Evolutionary conservation across 352 stramenopile species (phyloP).

Genomic region (Thalassiosira livingstoniorum): DNA sequence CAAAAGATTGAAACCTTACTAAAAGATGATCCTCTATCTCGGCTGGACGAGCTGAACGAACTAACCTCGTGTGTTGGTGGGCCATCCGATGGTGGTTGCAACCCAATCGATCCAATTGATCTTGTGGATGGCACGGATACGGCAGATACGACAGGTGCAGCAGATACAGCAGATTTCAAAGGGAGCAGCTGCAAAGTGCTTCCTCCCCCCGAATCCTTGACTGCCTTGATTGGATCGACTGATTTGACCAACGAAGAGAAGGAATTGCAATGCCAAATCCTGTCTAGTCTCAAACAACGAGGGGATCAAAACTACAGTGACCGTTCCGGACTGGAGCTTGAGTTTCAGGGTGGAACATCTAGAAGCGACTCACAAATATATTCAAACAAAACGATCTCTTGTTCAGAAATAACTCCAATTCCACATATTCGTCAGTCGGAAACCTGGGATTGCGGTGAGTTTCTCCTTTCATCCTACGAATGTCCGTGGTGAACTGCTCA

Average conservation of each 20-base stretch:
- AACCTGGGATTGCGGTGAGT: constrained; percentile 79
- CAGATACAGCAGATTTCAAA: not conserved
- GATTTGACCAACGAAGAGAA: too few species aligned
- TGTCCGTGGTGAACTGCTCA: too few species aligned
- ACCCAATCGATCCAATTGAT: not conserved
- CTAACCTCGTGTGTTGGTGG: not conserved
- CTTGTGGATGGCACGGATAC: not conserved
- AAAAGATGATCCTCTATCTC: not conserved
- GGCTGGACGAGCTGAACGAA: not conserved
- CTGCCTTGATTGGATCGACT: too few species aligned
- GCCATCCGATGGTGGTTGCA: not conserved
- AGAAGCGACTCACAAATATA: not conserved
- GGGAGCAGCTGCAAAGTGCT: not conserved
- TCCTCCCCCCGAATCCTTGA: not conserved
- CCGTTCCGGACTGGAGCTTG: not conserved
- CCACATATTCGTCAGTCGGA: constrained; percentile 67
- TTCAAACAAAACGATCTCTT: not conserved
- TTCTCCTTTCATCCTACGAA: constrained; percentile 1
- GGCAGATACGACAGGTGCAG: not conserved
- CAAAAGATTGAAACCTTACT: not conserved
- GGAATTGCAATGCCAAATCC: not conserved
- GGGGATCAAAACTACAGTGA: not conserved
- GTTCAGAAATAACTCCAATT: constrained; percentile 26
- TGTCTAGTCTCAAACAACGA: not conserved
- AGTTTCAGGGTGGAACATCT: not conserved